Conservation (phyloP, 768 basidiomycete species). For the Tylopilus intermedius region DNA sequence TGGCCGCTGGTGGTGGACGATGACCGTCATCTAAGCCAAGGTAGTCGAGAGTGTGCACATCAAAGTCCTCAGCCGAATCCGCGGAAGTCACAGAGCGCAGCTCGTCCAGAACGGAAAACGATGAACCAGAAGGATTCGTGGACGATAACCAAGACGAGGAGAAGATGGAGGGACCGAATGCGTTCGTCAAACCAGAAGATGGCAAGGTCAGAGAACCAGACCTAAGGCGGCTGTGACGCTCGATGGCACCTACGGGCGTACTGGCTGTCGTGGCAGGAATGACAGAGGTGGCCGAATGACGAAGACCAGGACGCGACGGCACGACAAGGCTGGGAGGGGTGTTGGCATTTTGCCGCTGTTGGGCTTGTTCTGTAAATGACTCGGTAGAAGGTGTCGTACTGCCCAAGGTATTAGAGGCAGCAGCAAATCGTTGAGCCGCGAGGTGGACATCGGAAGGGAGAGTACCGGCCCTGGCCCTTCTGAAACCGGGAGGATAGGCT, state of each 20-base stretch:
- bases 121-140: constrained; percentile 49
- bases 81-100: constrained; percentile 74
- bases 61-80: constrained; percentile 81
- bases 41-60: constrained; percentile 93
- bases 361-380: constrained; percentile 44
- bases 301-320: constrained; percentile 60
- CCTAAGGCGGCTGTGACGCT: constrained; percentile 78
- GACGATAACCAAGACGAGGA: constrained; percentile 83
- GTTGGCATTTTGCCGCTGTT: constrained; percentile 34
- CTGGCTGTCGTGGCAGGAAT: constrained; percentile 47
- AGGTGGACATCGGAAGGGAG: constrained; percentile 93
- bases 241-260: constrained; percentile 32
- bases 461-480: constrained; percentile 95
- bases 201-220: constrained; percentile 91
- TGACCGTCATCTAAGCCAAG: constrained; percentile 85
- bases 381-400: constrained; percentile 47
- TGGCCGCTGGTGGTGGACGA: constrained; percentile 75
- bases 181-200: constrained; percentile 67
- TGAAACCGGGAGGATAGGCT: constrained; percentile 81
- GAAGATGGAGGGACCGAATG: constrained; percentile 86
- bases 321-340: constrained; percentile 37
- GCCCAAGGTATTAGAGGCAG: constrained; percentile 54
- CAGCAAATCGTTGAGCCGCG: constrained; percentile 76
- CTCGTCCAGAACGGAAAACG: constrained; percentile 71
- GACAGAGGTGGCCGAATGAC: constrained; percentile 71